A percentile compares a stretch with the other conserved stretches of the same genome.
Evolutionary conservation across 2,329 filamentous ascomycete genomes (phyloP).

Genomic region (Sporothrix variecibatus): DNA sequence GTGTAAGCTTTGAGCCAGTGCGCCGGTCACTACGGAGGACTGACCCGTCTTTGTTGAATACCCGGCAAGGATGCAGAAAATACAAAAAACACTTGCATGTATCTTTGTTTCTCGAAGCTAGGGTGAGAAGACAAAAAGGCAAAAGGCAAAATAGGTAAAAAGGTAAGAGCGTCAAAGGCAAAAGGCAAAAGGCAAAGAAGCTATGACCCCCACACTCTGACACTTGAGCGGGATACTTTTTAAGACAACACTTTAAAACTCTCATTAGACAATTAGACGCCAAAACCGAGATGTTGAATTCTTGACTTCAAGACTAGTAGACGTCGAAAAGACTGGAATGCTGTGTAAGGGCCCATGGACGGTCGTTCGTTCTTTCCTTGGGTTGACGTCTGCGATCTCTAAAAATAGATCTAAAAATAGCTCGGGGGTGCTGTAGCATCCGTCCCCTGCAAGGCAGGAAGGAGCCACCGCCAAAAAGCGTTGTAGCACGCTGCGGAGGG

Average conservation of each 20-base stretch:
- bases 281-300: neutral
- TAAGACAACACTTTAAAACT: neutral
- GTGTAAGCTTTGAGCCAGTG: neutral
- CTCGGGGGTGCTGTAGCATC: neutral
- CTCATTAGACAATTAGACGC: neutral
- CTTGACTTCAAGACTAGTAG: neutral
- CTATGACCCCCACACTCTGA: neutral
- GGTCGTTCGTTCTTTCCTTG: neutral
- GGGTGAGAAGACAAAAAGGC: neutral
- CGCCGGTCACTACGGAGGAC: neutral
- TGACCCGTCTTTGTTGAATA: neutral
- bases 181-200: neutral
- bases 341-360: no score
- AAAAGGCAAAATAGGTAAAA: neutral
- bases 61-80: neutral
- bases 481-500: neutral
- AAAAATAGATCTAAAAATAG: constrained; percentile 25
- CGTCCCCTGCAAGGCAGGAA: neutral
- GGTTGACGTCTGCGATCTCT: constrained; percentile 6
- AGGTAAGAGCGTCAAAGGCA: neutral
- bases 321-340: neutral
- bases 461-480: neutral
- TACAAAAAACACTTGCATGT: neutral
- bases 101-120: neutral
- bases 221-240: neutral